These are phyloP conservation scores for Lactarius deliciosus DNA, from an alignment of 768 basidiomycete genomes.

Conservation along the genomic window DNA sequence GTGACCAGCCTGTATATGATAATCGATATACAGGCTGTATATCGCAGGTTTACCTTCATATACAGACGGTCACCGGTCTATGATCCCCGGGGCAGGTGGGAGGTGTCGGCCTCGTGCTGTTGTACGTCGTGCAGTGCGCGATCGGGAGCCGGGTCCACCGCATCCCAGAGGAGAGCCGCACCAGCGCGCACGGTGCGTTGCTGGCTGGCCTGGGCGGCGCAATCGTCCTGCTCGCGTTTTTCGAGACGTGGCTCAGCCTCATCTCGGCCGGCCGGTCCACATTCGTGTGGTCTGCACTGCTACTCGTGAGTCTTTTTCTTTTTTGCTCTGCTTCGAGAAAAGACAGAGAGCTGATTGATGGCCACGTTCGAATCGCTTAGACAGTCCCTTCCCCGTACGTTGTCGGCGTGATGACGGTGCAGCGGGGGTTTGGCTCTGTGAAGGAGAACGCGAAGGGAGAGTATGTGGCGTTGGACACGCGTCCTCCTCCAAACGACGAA, in stretches of 20 bases:
- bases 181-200: neutral
- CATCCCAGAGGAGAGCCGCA: slow-evolving; percentile 2
- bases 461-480: slow-evolving; percentile 14
- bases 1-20: too few relatives aligned
- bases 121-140: slow-evolving; percentile 19
- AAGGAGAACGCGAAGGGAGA: slow-evolving; percentile 7
- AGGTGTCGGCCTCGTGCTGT: neutral
- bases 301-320: slow-evolving; percentile 20
- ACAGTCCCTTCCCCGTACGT: slow-evolving; percentile 5
- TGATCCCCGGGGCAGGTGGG: slow-evolving; percentile 1
- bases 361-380: neutral
- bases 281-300: slow-evolving; percentile 1
- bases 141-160: slow-evolving; percentile 9
- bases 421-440: slow-evolving; percentile 3
- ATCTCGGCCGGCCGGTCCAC: neutral
- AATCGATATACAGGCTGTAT: too few relatives aligned
- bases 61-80: too few relatives aligned
- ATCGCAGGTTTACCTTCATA: too few relatives aligned
- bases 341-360: neutral
- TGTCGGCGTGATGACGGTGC: slow-evolving; percentile 17
- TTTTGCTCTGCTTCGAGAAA: neutral
- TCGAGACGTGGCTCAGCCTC: slow-evolving; percentile 19
- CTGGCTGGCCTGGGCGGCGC: slow-evolving; percentile 1
- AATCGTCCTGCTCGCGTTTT: slow-evolving; percentile 17
- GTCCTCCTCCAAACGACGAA: neutral